Evolutionary conservation across 208 protist species (phyloP).

Genomic region (Trypanosoma brucei): DNA sequence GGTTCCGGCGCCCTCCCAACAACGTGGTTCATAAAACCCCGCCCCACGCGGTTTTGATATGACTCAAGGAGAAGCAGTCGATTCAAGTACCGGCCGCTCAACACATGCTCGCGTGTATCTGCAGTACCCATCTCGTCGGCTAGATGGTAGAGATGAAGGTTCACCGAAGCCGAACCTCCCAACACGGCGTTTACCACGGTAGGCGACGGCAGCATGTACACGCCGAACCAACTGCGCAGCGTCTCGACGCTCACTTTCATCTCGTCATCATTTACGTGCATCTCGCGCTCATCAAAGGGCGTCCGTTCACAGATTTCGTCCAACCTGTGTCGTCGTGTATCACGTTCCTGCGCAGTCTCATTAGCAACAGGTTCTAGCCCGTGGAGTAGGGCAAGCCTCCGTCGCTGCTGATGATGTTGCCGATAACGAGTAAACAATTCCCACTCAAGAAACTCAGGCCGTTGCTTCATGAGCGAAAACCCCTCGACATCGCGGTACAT

Average conservation of each 20-base stretch:
- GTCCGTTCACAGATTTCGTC: conserved; percentile 84
- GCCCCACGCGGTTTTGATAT: conserved; percentile 59
- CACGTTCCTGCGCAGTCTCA: conserved; percentile 78
- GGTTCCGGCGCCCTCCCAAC: conserved; percentile 67
- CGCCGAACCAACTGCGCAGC: conserved; percentile 83
- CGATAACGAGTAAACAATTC: conserved; percentile 88
- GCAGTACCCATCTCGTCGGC: conserved; percentile 48
- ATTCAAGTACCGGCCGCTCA: conserved; percentile 83
- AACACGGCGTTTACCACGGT: conserved; percentile 63
- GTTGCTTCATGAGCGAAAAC: conserved; percentile 82
- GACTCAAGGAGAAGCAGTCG: conserved; percentile 59
- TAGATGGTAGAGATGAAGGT: conserved; percentile 56
- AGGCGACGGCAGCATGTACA: conserved; percentile 82
- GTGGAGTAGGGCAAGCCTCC: conserved; percentile 70
- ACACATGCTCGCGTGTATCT: conserved; percentile 79
- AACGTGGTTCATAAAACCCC: conserved; percentile 52
- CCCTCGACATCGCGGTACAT: conserved; percentile 85
- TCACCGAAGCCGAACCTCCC: conserved; percentile 26
- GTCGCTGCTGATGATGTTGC: conserved; percentile 83
- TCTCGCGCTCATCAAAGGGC: conserved; percentile 55
- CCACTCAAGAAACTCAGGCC: conserved; percentile 84
- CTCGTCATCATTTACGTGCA: conserved; percentile 61
- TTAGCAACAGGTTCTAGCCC: conserved; percentile 83
- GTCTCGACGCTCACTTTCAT: conserved; percentile 53
- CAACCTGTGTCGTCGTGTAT: conserved; percentile 51